A percentile compares a stretch with the other conserved stretches of the same genome.
phyloP scores from a whole-genome alignment of 2,329 filamentous ascomycete genomes.

The Fusarium armeniacum region DNA sequence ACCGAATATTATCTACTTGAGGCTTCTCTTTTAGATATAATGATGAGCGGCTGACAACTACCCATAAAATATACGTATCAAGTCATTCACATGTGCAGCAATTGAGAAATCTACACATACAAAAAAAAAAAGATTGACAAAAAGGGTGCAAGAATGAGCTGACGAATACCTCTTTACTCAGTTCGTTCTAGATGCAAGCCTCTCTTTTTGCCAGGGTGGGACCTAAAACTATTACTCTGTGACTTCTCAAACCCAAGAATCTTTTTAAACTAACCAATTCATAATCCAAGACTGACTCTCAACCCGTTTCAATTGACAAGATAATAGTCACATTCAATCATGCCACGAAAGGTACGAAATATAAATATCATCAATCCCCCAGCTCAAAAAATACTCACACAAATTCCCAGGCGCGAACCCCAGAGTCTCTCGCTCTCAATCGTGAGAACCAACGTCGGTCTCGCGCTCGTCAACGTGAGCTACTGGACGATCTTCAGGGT shows the following conservation, averaged over 20 bases:
- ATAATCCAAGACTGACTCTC: not conserved
- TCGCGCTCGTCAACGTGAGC: constrained; percentile 60
- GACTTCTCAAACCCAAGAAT: not conserved
- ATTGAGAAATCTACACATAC: not conserved
- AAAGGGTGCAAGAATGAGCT: not conserved
- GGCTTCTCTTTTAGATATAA: not conserved
- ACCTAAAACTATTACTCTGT: constrained; percentile 11
- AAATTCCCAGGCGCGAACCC: constrained; percentile 41
- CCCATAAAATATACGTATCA: no score
- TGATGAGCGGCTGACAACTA: not conserved
- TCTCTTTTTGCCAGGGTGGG: constrained; percentile 14
- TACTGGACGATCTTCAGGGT: constrained; percentile 59
- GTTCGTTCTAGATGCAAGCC: constrained; percentile 16
- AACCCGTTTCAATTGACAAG: constrained; percentile 1
- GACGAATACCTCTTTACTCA: constrained; percentile 2
- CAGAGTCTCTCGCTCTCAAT: constrained; percentile 50
- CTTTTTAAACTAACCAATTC: constrained; percentile 15
- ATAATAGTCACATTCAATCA: not conserved
- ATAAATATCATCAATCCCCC: no score
- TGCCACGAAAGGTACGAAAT: constrained; percentile 40
- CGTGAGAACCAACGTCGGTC: constrained; percentile 64
- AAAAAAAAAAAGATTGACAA: not conserved
- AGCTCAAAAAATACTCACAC: constrained; percentile 6
- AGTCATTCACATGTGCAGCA: not conserved
- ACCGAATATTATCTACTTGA: not conserved